Base-by-base conservation (phyloP, 179 eudicot genomes). In the Sideroxylon spinosum region DNA sequence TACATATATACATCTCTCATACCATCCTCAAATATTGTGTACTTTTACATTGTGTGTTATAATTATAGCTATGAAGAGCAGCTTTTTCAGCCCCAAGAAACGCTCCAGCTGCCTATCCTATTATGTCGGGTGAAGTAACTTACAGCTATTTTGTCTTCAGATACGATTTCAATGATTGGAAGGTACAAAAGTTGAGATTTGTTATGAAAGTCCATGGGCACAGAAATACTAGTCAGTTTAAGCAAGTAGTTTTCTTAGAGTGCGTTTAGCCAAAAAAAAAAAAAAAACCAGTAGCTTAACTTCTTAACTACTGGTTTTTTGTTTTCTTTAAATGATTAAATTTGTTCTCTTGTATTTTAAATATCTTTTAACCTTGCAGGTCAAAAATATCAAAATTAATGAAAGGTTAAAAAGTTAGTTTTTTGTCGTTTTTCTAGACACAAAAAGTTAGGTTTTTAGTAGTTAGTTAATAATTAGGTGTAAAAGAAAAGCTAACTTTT, bases 121-220 rank as follows among this genome's bases (percentile, higher is more conserved):
- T 91, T 29, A 46, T 76, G 48, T 85, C 88, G 1, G 91, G 92
- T 32, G 78, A 76, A 80, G 91, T 85, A 44, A 68, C 78, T 10
- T 85, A 86, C 79, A 56, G 80, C 62, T 93, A 91, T 66, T 92
- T 91, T 55, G 85, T 90, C 65, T 90, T 91, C 86, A 85, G 93
- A 86, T 84, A 78, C 80, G 93, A 91, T 82, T 93, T 84, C 76
- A 82, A 67, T 14, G 97, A 93, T 67, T 93, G 97, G 95, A 83
- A 93, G 97, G 97, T 92, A 84, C 14, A 3, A 16, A 50, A 62
- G 50, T 37, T 37, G 14, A 37, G 25, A 68, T 68, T 37, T n/a
- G 44, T 1, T 68, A 2, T 37, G 12, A 12, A 68, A 16, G 37
- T 37, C 50, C 44, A 68, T 49, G n/a, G 22, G 32, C n/a, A 69